phyloP scores from a whole-genome alignment of 2,329 filamentous ascomycete genomes.

The Plenodomus biglobosus region DNA sequence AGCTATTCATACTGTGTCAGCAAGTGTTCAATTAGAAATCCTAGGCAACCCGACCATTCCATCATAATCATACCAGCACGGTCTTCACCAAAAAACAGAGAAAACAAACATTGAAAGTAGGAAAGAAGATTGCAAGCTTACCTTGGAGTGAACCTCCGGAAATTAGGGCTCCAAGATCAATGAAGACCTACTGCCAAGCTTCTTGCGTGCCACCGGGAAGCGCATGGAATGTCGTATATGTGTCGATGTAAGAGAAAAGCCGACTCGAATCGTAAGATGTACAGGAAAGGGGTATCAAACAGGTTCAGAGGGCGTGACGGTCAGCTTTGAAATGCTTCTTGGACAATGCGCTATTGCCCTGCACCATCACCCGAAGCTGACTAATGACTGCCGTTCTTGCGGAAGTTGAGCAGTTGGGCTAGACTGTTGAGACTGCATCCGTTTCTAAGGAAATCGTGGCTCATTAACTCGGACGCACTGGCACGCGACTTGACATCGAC shows the following conservation, averaged over 20 bases:
- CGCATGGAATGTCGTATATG: slow-evolving; percentile 1
- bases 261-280: slow-evolving; percentile 16
- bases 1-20: too few relatives aligned
- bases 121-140: background rate
- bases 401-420: slow-evolving; percentile 81
- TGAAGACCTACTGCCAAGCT: background rate
- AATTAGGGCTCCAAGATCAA: background rate
- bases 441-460: slow-evolving; percentile 91
- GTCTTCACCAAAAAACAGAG: too few relatives aligned
- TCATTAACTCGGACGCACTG: slow-evolving; percentile 83
- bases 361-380: background rate
- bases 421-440: slow-evolving; percentile 83
- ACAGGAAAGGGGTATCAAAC: slow-evolving; percentile 36
- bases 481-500: slow-evolving; percentile 95
- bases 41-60: too few relatives aligned
- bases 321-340: slow-evolving; percentile 1
- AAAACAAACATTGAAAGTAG: background rate
- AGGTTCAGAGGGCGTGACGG: slow-evolving; percentile 22
- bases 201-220: background rate
- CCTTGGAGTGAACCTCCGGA: background rate
- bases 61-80: too few relatives aligned
- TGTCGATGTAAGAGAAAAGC: background rate
- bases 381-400: slow-evolving; percentile 64
- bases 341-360: slow-evolving; percentile 1
- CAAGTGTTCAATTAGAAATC: too few relatives aligned